phyloP scores from a whole-genome alignment of 75 land plant genomes.

The Pinus albicaulis region DNA sequence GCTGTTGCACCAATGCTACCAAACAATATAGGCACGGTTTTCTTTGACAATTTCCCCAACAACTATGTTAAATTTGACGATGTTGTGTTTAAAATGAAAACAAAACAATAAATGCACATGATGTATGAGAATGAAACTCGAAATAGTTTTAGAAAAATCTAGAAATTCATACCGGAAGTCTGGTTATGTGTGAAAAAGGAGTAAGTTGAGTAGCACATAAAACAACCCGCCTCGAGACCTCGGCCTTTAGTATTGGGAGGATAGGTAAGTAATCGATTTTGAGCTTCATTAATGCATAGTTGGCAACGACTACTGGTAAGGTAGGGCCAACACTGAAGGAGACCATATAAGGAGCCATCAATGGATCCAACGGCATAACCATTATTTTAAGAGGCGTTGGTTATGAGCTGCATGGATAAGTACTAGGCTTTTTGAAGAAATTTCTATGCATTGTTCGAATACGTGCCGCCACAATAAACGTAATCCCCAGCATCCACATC shows the following conservation, averaged over 20 bases:
- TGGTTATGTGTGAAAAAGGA: conserved; percentile 12
- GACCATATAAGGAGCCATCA: conserved; percentile 15
- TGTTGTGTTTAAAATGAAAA: too few relatives aligned
- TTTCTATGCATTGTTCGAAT: neutral
- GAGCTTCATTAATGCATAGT: conserved; percentile 16
- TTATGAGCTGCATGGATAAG: conserved; percentile 10
- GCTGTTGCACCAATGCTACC: too few relatives aligned
- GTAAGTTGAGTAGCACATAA: conserved; percentile 21
- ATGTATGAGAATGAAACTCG: too few relatives aligned
- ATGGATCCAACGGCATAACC: conserved; percentile 16
- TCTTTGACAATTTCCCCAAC: too few relatives aligned
- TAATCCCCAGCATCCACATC: neutral
- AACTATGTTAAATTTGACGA: too few relatives aligned
- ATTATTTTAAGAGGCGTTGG: conserved; percentile 9
- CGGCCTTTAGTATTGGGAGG: too few relatives aligned
- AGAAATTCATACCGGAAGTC: neutral
- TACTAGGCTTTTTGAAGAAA: conserved; percentile 4
- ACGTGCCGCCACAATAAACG: neutral
- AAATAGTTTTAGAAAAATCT: too few relatives aligned
- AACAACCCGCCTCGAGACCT: conserved; percentile 20
- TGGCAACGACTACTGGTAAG: conserved; percentile 11
- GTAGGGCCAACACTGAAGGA: conserved; percentile 29
- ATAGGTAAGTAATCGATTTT: conserved; percentile 9
- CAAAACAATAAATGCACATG: too few relatives aligned
- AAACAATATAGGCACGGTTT: too few relatives aligned